These are phyloP conservation scores for Setaria italica DNA, from an alignment of 202 grass and related monocot species.

Conservation along the genomic window DNA sequence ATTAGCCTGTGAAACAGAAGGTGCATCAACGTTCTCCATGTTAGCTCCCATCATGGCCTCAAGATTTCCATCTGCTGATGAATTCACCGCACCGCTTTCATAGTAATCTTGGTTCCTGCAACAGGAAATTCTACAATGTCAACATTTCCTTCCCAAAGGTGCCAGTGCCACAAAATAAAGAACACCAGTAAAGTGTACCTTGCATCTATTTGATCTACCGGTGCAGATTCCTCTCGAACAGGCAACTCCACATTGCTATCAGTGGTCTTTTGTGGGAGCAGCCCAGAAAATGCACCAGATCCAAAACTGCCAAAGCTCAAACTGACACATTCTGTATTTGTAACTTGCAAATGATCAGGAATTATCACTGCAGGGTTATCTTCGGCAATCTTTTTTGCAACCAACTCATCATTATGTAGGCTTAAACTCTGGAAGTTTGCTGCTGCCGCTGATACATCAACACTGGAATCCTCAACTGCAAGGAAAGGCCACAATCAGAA, in stretches of 20 bases:
- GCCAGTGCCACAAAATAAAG: conserved; percentile 32
- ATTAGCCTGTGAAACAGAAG: conserved; percentile 77
- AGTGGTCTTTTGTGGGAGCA: conserved; percentile 66
- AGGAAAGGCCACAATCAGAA: conserved; percentile 17
- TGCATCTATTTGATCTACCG: conserved; percentile 67
- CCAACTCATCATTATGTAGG: conserved; percentile 72
- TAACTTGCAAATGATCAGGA: conserved; percentile 93
- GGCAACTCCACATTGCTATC: conserved; percentile 59
- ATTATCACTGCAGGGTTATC: conserved; percentile 98
- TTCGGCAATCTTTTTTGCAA: conserved; percentile 52
- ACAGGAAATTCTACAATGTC: conserved; percentile 13
- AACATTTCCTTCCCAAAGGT: conserved; percentile 16
- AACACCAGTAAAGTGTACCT: conserved; percentile 48
- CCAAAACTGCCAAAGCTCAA: conserved; percentile 97
- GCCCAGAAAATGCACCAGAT: conserved; percentile 94
- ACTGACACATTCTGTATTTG: conserved; percentile 79
- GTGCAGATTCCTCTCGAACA: conserved; percentile 60
- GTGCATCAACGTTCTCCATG: conserved; percentile 67
- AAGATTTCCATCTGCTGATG: conserved; percentile 58
- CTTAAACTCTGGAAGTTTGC: conserved; percentile 76
- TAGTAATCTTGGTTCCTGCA: conserved; percentile 85
- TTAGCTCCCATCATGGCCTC: conserved; percentile 59
- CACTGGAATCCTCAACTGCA: conserved; percentile 68
- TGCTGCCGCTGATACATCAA: conserved; percentile 57
- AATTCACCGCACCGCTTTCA: conserved; percentile 53